Base-by-base conservation (phyloP, 148 eudicot genomes). In the Persicaria tinctoria region DNA sequence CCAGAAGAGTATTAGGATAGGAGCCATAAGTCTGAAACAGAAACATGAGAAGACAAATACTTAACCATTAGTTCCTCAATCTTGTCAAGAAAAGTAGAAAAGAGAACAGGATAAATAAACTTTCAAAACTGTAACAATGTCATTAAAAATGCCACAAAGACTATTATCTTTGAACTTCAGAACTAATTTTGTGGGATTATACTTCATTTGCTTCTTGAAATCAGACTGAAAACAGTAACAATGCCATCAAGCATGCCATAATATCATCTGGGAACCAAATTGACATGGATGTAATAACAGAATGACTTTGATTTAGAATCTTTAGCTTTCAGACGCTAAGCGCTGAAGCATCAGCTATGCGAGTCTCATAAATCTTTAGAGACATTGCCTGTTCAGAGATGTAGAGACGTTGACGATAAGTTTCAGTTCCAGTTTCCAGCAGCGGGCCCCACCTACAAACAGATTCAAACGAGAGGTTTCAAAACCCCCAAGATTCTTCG, bases 1-100 rank as follows among this genome's bases (percentile, higher is more conserved):
- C 89, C 38, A 95, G 91, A 80, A 94, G 80, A 56, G 98, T 94
- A 80, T 94, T 94, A 46, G 97, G 98, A 75, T 89, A 96, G 60
- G 88, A 87, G 74, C 88, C 90, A 77, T 94, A 97, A 81, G 98
- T 94, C 97, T 94, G 84, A 64, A 80, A 73, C 38, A 75, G 72
- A 44, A 73, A 72, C 55, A 66, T 46, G 76, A 46, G n/a, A 8
- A 60, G 69, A 63, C 38, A 2, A 32, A 32, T 32, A 32, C 38
- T 32, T 32, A 32, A 32, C 38, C 38, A 32, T 2, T 32, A 32
- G 38, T 32, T 32, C 38, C 1, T 32, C 38, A 32, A 32, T 32
- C 38, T 32, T 32, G 38, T 32, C 38, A 32, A 32, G 38, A 0
- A 32, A 32, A 32, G 38, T 32, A 32, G 2, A 32, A 32, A 32